These are phyloP conservation scores for Cladobotryum protrusum DNA, from an alignment of 2,329 filamentous ascomycete genomes.

Conservation along the genomic window DNA sequence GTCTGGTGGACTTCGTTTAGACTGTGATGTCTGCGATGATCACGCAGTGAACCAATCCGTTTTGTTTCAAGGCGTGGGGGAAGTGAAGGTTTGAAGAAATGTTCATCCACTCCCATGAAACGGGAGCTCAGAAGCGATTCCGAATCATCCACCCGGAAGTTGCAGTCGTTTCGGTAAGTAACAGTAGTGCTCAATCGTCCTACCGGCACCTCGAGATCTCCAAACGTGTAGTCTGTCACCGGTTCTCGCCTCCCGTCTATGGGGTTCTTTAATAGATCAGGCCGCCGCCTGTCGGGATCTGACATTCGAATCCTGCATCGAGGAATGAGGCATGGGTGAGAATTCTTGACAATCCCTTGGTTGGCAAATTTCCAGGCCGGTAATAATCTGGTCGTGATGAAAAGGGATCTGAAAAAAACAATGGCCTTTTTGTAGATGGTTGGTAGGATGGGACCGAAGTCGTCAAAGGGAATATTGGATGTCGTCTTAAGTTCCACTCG, in stretches of 20 bases:
- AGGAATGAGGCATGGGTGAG: slow-evolving; percentile 61
- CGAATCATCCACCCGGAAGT: slow-evolving; percentile 84
- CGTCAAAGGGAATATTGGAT: slow-evolving; percentile 44
- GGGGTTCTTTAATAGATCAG: slow-evolving; percentile 55
- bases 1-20: slow-evolving; percentile 64
- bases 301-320: slow-evolving; percentile 73
- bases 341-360: slow-evolving; percentile 65
- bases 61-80: slow-evolving; percentile 44
- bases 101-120: slow-evolving; percentile 86
- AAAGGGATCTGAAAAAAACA: slow-evolving; percentile 85
- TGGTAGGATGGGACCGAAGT: slow-evolving; percentile 62
- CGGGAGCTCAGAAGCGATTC: slow-evolving; percentile 87
- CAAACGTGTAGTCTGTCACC: slow-evolving; percentile 73
- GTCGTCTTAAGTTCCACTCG: slow-evolving; percentile 65
- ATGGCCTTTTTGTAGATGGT: slow-evolving; percentile 97
- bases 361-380: slow-evolving; percentile 80
- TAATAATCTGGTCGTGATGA: slow-evolving; percentile 71
- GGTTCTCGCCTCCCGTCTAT: slow-evolving; percentile 33
- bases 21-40: slow-evolving; percentile 44
- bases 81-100: slow-evolving; percentile 76
- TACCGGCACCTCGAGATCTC: slow-evolving; percentile 77
- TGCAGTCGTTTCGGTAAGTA: slow-evolving; percentile 80
- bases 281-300: slow-evolving; percentile 45
- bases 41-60: slow-evolving; percentile 66
- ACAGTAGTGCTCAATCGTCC: slow-evolving; percentile 78